Evolutionary conservation across 2,329 filamentous ascomycete genomes (phyloP).

Genomic region (Aspergillus eucalypticola): DNA sequence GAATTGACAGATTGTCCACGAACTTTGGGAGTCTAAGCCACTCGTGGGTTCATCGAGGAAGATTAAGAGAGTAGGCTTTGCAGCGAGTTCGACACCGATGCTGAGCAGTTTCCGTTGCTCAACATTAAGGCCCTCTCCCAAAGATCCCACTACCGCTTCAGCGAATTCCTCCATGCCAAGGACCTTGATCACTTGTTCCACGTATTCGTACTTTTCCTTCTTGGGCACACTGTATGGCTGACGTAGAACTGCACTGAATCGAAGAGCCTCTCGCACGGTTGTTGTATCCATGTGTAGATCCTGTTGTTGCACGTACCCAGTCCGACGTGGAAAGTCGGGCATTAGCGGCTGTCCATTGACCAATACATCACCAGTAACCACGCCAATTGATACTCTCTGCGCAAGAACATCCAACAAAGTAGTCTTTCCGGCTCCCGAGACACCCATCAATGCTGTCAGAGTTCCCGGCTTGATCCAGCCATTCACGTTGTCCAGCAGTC

Average conservation of each 20-base stretch:
- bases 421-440: conserved; percentile 87
- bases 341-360: conserved; percentile 72
- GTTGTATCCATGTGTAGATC: conserved; percentile 82
- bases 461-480: conserved; percentile 94
- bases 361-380: conserved; percentile 81
- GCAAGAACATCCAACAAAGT: conserved; percentile 84
- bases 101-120: conserved; percentile 73
- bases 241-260: conserved; percentile 80
- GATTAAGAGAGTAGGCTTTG: conserved; percentile 80
- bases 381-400: conserved; percentile 79
- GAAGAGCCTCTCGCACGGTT: conserved; percentile 83
- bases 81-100: conserved; percentile 89
- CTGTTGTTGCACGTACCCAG: conserved; percentile 72
- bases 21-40: conserved; percentile 85
- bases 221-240: conserved; percentile 71
- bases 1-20: conserved; percentile 83
- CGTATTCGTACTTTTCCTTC: conserved; percentile 78
- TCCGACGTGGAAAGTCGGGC: conserved; percentile 36
- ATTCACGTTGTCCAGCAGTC: conserved; percentile 53
- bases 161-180: conserved; percentile 86
- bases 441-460: conserved; percentile 85
- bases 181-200: conserved; percentile 83
- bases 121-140: conserved; percentile 69
- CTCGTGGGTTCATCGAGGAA: conserved; percentile 90
- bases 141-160: conserved; percentile 83